A percentile compares a stretch with the other conserved stretches of the same genome.
These are phyloP conservation scores for Gautieria morchelliformis DNA, from an alignment of 768 basidiomycete genomes.

Conservation along the genomic window DNA sequence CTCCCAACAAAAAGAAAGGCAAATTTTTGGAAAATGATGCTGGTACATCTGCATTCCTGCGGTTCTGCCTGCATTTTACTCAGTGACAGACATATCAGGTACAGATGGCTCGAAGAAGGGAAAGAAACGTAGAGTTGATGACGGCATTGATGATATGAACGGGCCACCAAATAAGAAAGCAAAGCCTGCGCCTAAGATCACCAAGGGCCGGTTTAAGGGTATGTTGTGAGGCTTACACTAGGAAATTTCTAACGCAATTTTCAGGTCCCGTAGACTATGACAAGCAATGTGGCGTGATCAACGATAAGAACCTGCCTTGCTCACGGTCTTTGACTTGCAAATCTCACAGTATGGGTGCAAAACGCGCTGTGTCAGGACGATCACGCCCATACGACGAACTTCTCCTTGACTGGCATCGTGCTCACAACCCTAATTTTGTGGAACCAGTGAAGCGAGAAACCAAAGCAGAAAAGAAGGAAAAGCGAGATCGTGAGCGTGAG, in stretches of 20 bases:
- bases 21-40: slow-evolving; percentile 39
- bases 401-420: slow-evolving; percentile 85
- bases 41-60: slow-evolving; percentile 15
- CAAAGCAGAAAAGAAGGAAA: slow-evolving; percentile 82
- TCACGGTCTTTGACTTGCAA: slow-evolving; percentile 96
- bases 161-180: slow-evolving; percentile 71
- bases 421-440: slow-evolving; percentile 79
- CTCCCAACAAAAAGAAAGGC: slow-evolving; percentile 50
- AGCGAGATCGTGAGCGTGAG: slow-evolving; percentile 68
- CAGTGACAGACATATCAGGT: neutral
- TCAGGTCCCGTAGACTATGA: slow-evolving; percentile 76
- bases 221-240: neutral
- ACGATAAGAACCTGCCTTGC: slow-evolving; percentile 87
- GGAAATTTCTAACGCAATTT: neutral
- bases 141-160: slow-evolving; percentile 49
- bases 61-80: neutral
- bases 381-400: slow-evolving; percentile 79
- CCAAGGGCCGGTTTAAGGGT: slow-evolving; percentile 68
- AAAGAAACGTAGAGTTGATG: slow-evolving; percentile 73
- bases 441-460: slow-evolving; percentile 81
- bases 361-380: slow-evolving; percentile 83
- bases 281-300: slow-evolving; percentile 93
- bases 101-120: slow-evolving; percentile 17
- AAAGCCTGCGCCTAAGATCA: slow-evolving; percentile 59
- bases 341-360: slow-evolving; percentile 94